Base-by-base conservation (phyloP, 2,329 filamentous ascomycete species). In the Trichoderma koningiopsis region DNA sequence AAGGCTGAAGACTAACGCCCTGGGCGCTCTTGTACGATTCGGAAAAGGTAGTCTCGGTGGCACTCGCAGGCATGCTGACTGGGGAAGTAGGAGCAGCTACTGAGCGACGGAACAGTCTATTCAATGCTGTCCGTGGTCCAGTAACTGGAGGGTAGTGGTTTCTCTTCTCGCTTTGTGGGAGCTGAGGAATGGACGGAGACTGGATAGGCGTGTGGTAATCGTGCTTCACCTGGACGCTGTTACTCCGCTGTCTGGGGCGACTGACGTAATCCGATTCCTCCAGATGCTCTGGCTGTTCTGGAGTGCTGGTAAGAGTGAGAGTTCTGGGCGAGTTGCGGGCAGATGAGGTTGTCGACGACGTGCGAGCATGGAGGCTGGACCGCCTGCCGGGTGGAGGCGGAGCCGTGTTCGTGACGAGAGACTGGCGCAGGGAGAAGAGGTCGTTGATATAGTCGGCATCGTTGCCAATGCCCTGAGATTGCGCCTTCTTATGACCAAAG, bases 311-410 rank as follows among this genome's bases (percentile, higher is more conserved):
- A 8, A 58, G 47, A 5, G 63, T 60, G 10, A 63, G 64, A 1
- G 68, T 57, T 47, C 56, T 29, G 13, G 69, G 43, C 4, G 53
- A 65, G 29, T 68, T 68, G 37, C 56, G 64, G n/a, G 49, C 56
- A 22, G 70, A 70, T 59, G 69, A 73, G 68, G 73, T 75, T 6
- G 75, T 74, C 1, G 77, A 76, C 22, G 81, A 81, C 0, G 82
- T 84, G 40, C 79, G 81, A 2, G 85, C 84, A 62, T 85, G 81
- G 4, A 88, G 76, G 72, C 86, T 89, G 4, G 86, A 88, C 61
- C 84, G 79, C 14, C 87, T 79, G 60, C 85, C 78, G 0, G 87
- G 86, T 0, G 84, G 82, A 0, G 84, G 85, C 1, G 81, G 81
- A 0, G 78, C 71, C 0, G 76, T 77, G 3, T 79, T 76, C 1